Evolutionary conservation across 345 rosid species (phyloP), one percentile per base, ranked within the genome.

Genomic region (Sisymbrium irio): DNA sequence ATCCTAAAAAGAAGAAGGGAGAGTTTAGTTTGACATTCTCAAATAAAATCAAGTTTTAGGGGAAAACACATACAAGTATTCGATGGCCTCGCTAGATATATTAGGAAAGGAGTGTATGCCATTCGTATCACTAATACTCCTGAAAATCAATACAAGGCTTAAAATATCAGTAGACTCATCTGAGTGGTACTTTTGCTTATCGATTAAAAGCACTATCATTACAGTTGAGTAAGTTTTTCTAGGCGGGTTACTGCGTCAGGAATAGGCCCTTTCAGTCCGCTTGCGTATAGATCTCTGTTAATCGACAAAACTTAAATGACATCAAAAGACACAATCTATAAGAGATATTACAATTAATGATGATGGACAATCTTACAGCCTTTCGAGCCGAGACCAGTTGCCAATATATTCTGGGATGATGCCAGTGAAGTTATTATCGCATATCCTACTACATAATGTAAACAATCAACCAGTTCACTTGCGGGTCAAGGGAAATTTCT

Each of bases 381-480:
- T 83, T 7, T 3, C 0, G 45, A 92, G 89, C 11, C 66, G 57
- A 66, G 58, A 76, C 95, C 95, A 90, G 70, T 80, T 88, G 71
- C 80, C 78, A 27, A 90, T 72, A 75, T 76, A 87, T 66, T 30
- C 83, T 1, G 95, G 96, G 63, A 88, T 86, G 49, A 37, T 83
- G 13, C 96, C 96, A 27, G 14, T 87, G 55, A 92, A 85, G 79
- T 83, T 78, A 78, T 92, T 92, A 62, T 92, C 98, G 47, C 78
- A 77, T 64, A 90, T 78, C 77, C 86, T 79, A 67, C 98, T 92
- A 89, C 82, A 73, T 5, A 42, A 37, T 15, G 28, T 41, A 19
- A 51, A 36, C n/a, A 47, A 59, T 10, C 17, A 59, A 17, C 17
- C 20, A 44, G 35, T 28, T 69, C 6, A 71, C 25, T 22, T 22